Base-by-base conservation (phyloP, 441 rosid species). In the Geranium incanum region DNA sequence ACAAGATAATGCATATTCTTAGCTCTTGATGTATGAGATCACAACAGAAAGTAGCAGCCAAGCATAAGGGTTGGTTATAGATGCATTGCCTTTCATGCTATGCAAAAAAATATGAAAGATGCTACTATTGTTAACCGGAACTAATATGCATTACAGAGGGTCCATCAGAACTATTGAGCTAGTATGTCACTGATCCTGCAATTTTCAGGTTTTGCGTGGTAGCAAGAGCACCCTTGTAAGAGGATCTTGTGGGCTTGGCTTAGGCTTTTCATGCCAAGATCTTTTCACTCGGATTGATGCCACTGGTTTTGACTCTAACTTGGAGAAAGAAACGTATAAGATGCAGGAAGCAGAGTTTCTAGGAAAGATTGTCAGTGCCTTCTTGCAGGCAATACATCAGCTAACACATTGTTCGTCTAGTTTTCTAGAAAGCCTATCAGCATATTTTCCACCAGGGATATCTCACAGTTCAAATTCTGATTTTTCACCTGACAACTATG, bases 161-260 rank as follows among this genome's bases (percentile, higher is more conserved):
- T 64, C 63, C 52, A 13, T 37, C 33, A 52, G 15, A 36, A 68
- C 65, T 39, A 8, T 37, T 11, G 67, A 50, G 68, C 68, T 0
- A 64, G 16, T 67, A 33, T 62, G 68, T 77, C 18, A 75, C 45
- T 68, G 64, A 73, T 50, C 48, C n/a, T 71, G 63, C 50, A 68
- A 75, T 71, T 82, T 74, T 79, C 84, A 94, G 98, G 97, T 92
- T 78, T 86, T 94, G 81, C 78, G 86, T 84, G 74, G 77, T 75
- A 90, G 96, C 81, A 92, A 82, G 84, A 94, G 90, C 81, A 78
- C 80, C 74, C 89, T 92, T 72, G 95, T 92, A 66, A 94, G 84
- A 84, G 99, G 99, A 79, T 93, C 97, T 37, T 94, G 97, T 79
- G 99, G 91, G 52, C 74, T 94, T 81, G 96, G 97, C 81, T 85